phyloP scores from a whole-genome alignment of 768 basidiomycete genomes.

The Sarcodon aspratus region DNA sequence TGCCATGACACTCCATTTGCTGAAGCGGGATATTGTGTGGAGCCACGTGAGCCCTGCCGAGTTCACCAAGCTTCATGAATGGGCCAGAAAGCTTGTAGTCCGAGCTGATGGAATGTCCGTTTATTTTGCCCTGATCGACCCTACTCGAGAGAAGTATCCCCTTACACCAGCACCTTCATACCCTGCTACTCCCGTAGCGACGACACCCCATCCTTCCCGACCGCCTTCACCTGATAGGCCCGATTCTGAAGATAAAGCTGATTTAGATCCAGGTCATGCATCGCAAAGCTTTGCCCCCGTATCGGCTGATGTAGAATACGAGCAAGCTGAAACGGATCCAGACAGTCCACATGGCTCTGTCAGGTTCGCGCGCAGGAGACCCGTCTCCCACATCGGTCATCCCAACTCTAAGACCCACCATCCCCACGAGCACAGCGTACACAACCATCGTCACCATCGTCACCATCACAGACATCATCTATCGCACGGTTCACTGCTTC shows the following conservation, averaged over 20 bases:
- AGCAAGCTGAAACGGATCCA: background rate
- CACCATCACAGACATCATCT: slow-evolving; percentile 9
- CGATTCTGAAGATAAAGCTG: background rate
- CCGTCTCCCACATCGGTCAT: too few species aligned
- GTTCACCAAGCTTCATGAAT: slow-evolving; percentile 36
- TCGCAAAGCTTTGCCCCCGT: too few species aligned
- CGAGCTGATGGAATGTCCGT: slow-evolving; percentile 50
- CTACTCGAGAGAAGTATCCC: slow-evolving; percentile 43
- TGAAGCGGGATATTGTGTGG: slow-evolving; percentile 49
- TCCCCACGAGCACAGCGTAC: slow-evolving; percentile 3
- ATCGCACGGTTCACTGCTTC: slow-evolving; percentile 9
- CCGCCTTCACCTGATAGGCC: slow-evolving; percentile 16
- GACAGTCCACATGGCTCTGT: background rate
- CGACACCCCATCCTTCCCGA: slow-evolving; percentile 27
- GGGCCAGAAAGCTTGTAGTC: slow-evolving; percentile 38
- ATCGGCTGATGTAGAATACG: background rate
- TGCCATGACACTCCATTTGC: slow-evolving; percentile 37
- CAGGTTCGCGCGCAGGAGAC: background rate
- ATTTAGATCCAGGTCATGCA: background rate
- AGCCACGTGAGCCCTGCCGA: slow-evolving; percentile 48
- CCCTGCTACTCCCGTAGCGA: slow-evolving; percentile 32
- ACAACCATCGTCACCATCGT: slow-evolving; percentile 7
- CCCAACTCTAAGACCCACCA: background rate
- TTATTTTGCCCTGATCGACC: slow-evolving; percentile 57
- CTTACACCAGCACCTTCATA: slow-evolving; percentile 15